Evolutionary conservation across 2,329 filamentous ascomycete genomes (phyloP).

Genomic region (Aspergillus sp.): DNA sequence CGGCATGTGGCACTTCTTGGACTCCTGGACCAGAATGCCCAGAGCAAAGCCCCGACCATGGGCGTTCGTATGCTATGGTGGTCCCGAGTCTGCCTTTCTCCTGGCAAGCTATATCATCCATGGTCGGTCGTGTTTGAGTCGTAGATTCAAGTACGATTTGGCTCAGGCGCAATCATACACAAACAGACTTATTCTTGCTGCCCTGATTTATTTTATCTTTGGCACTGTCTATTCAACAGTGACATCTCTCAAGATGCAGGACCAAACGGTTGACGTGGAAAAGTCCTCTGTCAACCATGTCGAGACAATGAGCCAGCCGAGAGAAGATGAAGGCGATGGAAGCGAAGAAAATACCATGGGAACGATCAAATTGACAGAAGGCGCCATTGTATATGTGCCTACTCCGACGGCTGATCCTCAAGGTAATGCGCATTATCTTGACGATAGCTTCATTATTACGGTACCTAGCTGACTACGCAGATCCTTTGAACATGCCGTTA

Average conservation of each 20-base stretch:
- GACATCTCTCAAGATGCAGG: not conserved
- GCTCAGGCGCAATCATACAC: no score
- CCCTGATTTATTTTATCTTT: not conserved
- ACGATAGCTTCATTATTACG: not conserved
- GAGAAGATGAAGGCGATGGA: conserved; percentile 2
- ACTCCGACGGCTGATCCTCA: conserved; percentile 34
- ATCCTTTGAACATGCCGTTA: conserved; percentile 28
- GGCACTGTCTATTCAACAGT: no score
- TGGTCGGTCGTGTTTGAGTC: no score
- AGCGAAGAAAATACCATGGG: conserved; percentile 17
- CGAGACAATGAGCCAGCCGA: conserved; percentile 17
- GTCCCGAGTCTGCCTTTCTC: no score
- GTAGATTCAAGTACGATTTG: no score
- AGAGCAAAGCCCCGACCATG: no score
- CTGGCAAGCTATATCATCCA: no score
- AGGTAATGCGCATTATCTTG: conserved; percentile 12
- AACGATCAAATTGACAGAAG: conserved; percentile 30
- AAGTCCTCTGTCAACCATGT: conserved; percentile 16
- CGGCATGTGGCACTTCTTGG: no score
- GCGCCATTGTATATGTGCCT: conserved; percentile 34
- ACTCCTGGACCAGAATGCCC: no score
- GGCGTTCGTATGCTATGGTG: no score
- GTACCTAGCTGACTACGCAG: conserved; percentile 10
- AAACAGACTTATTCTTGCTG: not conserved
- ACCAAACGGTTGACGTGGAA: conserved; percentile 5